These are phyloP conservation scores for Aspergillus ibericus DNA, from an alignment of 2,329 filamentous ascomycete species.

Conservation along the genomic window DNA sequence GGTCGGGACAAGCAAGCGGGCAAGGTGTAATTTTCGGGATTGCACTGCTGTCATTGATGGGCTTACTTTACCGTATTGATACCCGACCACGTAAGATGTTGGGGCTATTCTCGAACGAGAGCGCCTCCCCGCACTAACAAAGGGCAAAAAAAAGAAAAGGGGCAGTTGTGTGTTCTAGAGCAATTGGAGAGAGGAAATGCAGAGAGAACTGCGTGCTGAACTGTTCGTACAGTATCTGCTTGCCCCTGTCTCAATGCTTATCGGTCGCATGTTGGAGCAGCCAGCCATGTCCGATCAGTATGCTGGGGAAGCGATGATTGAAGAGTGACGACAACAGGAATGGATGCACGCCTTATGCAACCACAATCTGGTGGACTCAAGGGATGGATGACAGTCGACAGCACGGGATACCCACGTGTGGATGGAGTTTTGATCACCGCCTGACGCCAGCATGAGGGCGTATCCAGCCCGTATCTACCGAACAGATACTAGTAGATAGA, in stretches of 20 bases:
- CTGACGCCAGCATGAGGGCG: neutral
- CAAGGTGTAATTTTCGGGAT: neutral
- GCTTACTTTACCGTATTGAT: neutral
- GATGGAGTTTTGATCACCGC: conserved; percentile 11
- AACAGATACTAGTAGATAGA: neutral
- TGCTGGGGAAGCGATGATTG: neutral
- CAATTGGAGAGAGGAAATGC: too few species aligned
- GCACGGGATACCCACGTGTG: conserved; percentile 8
- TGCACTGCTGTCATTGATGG: neutral
- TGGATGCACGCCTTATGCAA: conserved; percentile 8
- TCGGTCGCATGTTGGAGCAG: neutral
- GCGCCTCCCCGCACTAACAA: neutral
- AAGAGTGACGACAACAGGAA: neutral
- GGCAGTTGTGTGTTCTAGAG: neutral
- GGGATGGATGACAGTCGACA: conserved; percentile 1
- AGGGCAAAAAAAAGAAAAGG: neutral
- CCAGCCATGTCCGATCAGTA: neutral
- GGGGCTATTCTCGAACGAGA: neutral
- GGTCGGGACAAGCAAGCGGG: neutral
- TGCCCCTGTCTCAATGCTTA: neutral
- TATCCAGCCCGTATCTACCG: neutral
- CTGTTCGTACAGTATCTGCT: neutral
- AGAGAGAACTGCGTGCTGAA: neutral
- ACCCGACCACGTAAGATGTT: conserved; percentile 3
- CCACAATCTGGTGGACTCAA: neutral